Evolutionary conservation across 139 green algal genomes (phyloP), one percentile per base, ranked within the genome.

Genomic region (Zygnema cylindricum): DNA sequence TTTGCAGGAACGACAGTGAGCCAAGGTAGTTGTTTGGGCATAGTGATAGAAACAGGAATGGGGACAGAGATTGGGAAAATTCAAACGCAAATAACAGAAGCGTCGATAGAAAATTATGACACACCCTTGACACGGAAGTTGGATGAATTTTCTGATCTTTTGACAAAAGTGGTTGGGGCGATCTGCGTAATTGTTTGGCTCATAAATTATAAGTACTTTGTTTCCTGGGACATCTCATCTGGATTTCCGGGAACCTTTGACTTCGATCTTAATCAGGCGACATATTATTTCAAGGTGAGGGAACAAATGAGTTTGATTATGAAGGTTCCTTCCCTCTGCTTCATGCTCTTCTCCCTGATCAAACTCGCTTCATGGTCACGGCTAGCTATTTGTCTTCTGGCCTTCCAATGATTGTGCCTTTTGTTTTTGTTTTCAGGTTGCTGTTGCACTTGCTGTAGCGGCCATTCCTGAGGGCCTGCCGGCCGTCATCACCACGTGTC

Each of bases 401-500:
- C n/a, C n/a, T n/a, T n/a, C n/a, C n/a, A n/a, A n/a, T n/a, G n/a
- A n/a, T n/a, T n/a, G n/a, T n/a, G n/a, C 3, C 71, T 40, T 43
- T 79, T 43, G 7, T 79, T 79, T 7, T 41, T 79, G n/a, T 7
- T 33, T 79, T 1, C 79, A 90, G 85, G 85, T 99, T 69, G 98
- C 97, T 92, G 95, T 99, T 7, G 97, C 97, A 0, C 93, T 99
- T 84, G 97, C 97, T 0, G 97, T 99, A 33, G 97, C 97, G 0
- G 97, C 97, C 36, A 99, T 99, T 88, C 97, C 97, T 25, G 98
- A 99, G 92, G 98, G 98, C 69, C 93, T 99, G 35, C 98, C 98
- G 57, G 97, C 98, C 16, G 97, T 99, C 1, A 99, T 99, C 92
- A 99, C 98, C 73, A 99, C 98, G 33, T 99, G 98, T 93, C 95